Evolutionary conservation across 2,329 filamentous ascomycete species (phyloP).

Genomic region (Monosporascus sp.): DNA sequence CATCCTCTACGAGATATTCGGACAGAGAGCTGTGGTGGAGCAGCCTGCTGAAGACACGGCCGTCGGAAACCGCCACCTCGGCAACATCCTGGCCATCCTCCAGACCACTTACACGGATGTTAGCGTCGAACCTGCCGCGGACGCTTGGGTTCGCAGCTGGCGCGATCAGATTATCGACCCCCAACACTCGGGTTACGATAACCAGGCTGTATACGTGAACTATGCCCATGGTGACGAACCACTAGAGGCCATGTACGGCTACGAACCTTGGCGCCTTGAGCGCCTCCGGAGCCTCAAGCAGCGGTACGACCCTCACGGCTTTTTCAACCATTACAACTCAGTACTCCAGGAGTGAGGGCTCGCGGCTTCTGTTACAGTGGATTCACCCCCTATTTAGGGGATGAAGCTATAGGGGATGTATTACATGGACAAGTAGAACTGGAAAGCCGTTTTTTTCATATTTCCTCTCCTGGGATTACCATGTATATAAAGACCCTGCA

Average conservation of each 20-base stretch:
- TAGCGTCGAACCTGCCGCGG: neutral
- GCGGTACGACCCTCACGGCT: slow-evolving; percentile 5
- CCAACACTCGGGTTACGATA: slow-evolving; percentile 6
- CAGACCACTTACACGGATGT: slow-evolving; percentile 4
- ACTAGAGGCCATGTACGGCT: slow-evolving; percentile 8
- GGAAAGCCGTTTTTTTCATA: too few relatives aligned
- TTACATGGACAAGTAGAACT: too few relatives aligned
- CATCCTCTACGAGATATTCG: slow-evolving; percentile 8
- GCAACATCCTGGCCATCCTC: slow-evolving; percentile 2
- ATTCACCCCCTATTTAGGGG: too few relatives aligned
- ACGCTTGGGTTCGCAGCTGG: slow-evolving; percentile 2
- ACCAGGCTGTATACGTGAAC: slow-evolving; percentile 6
- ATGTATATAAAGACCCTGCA: too few relatives aligned
- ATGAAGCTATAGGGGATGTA: too few relatives aligned
- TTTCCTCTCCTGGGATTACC: too few relatives aligned
- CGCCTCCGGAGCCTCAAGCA: slow-evolving; percentile 5
- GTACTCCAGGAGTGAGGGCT: too few relatives aligned
- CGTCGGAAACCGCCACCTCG: slow-evolving; percentile 3
- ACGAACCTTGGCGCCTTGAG: slow-evolving; percentile 7
- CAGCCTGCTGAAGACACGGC: slow-evolving; percentile 1
- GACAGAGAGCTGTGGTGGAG: slow-evolving; percentile 3
- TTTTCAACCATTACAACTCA: slow-evolving; percentile 3
- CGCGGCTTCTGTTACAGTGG: too few relatives aligned
- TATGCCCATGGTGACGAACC: slow-evolving; percentile 10
- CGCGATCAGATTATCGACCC: slow-evolving; percentile 2